These are phyloP conservation scores for Huntiella abstrusa DNA, from an alignment of 2,329 filamentous ascomycete genomes.

Conservation along the genomic window DNA sequence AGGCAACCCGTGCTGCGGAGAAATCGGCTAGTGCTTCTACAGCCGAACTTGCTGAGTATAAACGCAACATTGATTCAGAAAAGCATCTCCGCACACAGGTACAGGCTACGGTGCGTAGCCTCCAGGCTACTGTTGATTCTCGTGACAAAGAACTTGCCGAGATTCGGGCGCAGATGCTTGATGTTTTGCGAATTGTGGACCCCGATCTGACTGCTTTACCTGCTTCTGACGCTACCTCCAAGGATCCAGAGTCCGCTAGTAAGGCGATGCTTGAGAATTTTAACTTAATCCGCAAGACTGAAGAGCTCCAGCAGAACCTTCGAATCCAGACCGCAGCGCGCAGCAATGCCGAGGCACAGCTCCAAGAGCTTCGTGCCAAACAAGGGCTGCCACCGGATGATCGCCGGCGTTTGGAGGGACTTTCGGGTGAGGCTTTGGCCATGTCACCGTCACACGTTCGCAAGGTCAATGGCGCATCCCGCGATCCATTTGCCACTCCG, in stretches of 20 bases:
- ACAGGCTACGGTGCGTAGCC: conserved; percentile 63
- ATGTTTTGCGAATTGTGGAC: conserved; percentile 73
- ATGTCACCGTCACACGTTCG: conserved; percentile 49
- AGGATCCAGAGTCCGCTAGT: conserved; percentile 31
- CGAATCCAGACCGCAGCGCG: conserved; percentile 68
- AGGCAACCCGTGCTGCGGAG: conserved; percentile 75
- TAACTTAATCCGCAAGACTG: conserved; percentile 68
- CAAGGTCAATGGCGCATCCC: conserved; percentile 22
- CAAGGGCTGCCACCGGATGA: conserved; percentile 19
- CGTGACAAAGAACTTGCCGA: conserved; percentile 67
- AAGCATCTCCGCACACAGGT: conserved; percentile 69
- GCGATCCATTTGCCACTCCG: conserved; percentile 1
- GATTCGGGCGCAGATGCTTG: conserved; percentile 59
- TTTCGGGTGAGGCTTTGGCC: conserved; percentile 61
- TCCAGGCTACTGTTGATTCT: conserved; percentile 62
- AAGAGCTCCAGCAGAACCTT: conserved; percentile 74
- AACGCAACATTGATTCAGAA: conserved; percentile 79
- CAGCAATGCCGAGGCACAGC: conserved; percentile 62
- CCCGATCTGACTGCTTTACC: conserved; percentile 39
- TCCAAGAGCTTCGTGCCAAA: conserved; percentile 52
- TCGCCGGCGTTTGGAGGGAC: conserved; percentile 61
- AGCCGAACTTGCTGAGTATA: conserved; percentile 71
- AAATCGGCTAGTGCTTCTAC: conserved; percentile 66
- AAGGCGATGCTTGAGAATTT: conserved; percentile 57
- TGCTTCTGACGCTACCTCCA: conserved; percentile 35